Conservation (phyloP, 73 alveolate genomes). For the Blepharisma stoltei region DNA sequence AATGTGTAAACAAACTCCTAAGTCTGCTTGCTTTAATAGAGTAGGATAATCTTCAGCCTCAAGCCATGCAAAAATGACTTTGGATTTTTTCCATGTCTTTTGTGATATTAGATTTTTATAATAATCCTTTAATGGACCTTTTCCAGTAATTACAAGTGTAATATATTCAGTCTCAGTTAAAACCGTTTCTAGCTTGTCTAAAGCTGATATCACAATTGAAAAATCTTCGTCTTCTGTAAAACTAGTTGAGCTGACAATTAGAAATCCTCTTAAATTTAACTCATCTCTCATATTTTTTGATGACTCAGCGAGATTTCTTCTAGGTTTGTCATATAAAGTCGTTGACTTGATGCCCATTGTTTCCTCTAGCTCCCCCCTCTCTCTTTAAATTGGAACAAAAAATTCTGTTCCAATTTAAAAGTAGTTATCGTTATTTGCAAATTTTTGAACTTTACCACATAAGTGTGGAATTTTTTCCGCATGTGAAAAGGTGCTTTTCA, state of each 20-base stretch:
- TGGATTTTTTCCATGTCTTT: constrained; percentile 37
- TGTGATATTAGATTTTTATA: constrained; percentile 38
- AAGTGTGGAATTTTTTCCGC: no score
- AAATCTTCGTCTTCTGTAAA: constrained; percentile 95
- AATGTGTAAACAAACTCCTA: constrained; percentile 65
- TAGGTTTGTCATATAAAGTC: constrained; percentile 50
- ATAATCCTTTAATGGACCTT: constrained; percentile 79
- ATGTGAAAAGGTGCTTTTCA: no score
- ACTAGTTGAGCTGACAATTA: constrained; percentile 74
- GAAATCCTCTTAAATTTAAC: neutral
- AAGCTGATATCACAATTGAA: constrained; percentile 56
- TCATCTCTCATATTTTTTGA: neutral
- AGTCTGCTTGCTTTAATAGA: constrained; percentile 52
- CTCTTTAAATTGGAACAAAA: no score
- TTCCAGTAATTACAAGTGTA: constrained; percentile 71
- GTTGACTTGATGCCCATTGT: no score
- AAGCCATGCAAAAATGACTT: constrained; percentile 51
- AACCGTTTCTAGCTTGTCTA: constrained; percentile 53
- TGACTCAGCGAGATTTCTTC: constrained; percentile 38
- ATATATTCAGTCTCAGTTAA: constrained; percentile 36
- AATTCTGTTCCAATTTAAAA: no score
- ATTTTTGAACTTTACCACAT: no score
- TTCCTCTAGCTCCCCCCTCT: no score
- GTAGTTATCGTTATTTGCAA: no score
- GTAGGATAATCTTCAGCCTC: constrained; percentile 61